Base-by-base conservation (phyloP, 225 moss, liverwort and hornwort genomes). In the Takakia lepidozioides region DNA sequence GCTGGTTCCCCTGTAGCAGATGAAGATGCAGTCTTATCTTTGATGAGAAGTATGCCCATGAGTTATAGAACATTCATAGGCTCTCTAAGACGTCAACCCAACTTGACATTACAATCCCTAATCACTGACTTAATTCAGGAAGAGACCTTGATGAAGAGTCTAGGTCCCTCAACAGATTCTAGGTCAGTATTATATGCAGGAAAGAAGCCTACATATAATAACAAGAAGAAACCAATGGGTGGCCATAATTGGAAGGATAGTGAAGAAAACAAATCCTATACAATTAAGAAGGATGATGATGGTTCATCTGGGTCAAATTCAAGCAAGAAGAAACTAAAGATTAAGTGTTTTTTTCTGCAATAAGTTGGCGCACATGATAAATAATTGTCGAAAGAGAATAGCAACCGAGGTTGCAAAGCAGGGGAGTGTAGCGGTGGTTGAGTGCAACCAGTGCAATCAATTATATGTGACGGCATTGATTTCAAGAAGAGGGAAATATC, bases 21-120 rank as follows among this genome's bases (percentile, higher is more conserved):
- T 38, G 35, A 52, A 19, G 52, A 52, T 35, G 52, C 50, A 3
- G 3, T 52, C 8, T 22, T 35, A 24, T 52, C 52, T 13, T 52
- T 45, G 18, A 52, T 52, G 52, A 5, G 34, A 21, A 52, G 52
- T 20, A 52, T 52, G 29, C 52, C 30, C 13, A 38, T 38, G 17
- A 52, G 19, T 21, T 52, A 35, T 16, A 52, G 16, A 52, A 36
- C 22, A 10, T 52, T 52, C 18, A 52, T 52, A 35, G 20, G 21
- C 37, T 52, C 52, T 7, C 18, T 52, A 3, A 19, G 32, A n/a
- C 10, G 13, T 3, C 30, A 52, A 23, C 29, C 22, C 4, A 52
- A 30, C 17, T 21, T 52, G 3, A 27, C 49, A 18, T 19, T 29
- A 3, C 25, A 29, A 22, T 22, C 5, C n/a, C 19, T 27, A 14